These are phyloP conservation scores for Calonectria hawksworthii DNA, from an alignment of 2,329 filamentous ascomycete species.

Conservation along the genomic window DNA sequence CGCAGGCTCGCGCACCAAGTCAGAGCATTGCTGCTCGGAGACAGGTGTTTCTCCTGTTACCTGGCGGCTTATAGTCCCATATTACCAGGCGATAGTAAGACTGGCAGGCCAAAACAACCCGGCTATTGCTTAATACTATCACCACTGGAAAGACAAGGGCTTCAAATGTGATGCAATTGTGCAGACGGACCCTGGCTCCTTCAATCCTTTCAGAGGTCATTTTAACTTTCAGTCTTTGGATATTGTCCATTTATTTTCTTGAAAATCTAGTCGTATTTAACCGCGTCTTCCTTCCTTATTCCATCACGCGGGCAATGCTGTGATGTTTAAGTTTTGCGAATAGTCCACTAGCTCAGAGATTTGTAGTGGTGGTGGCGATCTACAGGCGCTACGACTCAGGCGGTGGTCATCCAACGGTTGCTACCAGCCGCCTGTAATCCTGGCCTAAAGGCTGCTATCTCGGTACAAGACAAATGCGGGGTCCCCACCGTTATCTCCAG, in stretches of 20 bases:
- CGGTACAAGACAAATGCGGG: background rate
- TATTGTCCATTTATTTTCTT: too few species aligned
- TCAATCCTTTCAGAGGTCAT: background rate
- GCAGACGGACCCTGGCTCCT: background rate
- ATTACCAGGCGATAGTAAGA: background rate
- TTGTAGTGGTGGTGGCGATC: background rate
- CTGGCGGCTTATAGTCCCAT: background rate
- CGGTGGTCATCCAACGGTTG: background rate
- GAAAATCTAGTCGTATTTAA: background rate
- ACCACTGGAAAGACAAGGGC: too few species aligned
- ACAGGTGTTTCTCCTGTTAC: background rate
- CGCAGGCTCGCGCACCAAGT: background rate
- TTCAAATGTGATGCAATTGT: background rate
- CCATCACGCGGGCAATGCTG: background rate
- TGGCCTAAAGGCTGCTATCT: background rate
- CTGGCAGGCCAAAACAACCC: background rate
- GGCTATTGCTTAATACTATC: background rate
- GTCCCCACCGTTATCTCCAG: conserved; percentile 15
- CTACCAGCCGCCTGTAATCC: background rate
- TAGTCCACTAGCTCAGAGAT: too few species aligned
- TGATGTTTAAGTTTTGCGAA: background rate
- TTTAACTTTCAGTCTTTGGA: background rate
- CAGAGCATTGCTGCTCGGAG: background rate
- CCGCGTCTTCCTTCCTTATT: background rate
- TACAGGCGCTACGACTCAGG: background rate